These are phyloP conservation scores for Cladosporium sp. DNA, from an alignment of 2,329 filamentous ascomycete species.

Conservation along the genomic window DNA sequence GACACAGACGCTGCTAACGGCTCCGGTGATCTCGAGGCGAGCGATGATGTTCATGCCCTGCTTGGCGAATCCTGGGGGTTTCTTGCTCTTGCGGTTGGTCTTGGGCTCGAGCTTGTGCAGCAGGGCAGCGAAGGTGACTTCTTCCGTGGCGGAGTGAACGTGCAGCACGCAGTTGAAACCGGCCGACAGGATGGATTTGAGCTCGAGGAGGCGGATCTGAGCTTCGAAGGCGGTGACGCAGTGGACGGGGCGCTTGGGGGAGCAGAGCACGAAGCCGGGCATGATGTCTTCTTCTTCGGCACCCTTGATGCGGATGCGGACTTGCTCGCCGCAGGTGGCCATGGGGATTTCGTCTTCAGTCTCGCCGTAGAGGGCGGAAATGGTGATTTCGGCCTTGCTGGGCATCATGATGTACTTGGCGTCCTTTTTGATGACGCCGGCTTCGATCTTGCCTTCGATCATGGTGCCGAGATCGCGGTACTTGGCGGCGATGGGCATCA, in stretches of 20 bases:
- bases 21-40: constrained; percentile 79
- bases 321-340: constrained; percentile 89
- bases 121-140: constrained; percentile 84
- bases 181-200: constrained; percentile 89
- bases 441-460: constrained; percentile 95
- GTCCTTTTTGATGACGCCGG: constrained; percentile 88
- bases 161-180: constrained; percentile 98
- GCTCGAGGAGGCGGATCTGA: constrained; percentile 89
- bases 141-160: constrained; percentile 95
- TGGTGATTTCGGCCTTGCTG: constrained; percentile 74
- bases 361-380: constrained; percentile 87
- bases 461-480: constrained; percentile 97
- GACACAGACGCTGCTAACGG: constrained; percentile 75
- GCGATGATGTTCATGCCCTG: constrained; percentile 85
- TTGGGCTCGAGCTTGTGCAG: constrained; percentile 95
- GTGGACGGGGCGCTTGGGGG: constrained; percentile 87
- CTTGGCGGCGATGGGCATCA: constrained; percentile 97
- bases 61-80: constrained; percentile 83
- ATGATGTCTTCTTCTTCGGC: constrained; percentile 96
- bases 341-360: constrained; percentile 84
- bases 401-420: constrained; percentile 91
- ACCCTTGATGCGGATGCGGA: constrained; percentile 85
- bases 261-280: constrained; percentile 94
- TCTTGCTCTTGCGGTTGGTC: constrained; percentile 88
- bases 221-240: constrained; percentile 88